Base-by-base conservation (phyloP, 306 rosid genomes). In the Rosa multiflora region DNA sequence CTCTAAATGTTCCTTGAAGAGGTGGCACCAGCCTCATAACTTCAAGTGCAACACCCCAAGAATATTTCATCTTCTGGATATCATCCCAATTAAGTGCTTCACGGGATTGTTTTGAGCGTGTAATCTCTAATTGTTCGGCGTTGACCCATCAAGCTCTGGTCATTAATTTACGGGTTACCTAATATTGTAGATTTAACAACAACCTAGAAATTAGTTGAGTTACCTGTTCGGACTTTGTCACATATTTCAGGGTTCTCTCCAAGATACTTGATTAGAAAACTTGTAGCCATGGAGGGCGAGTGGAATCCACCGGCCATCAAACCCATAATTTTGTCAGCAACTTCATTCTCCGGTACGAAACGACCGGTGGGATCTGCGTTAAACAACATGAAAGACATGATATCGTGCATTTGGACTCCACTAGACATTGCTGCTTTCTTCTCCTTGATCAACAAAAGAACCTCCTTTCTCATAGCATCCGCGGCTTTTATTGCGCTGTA, bases 11-110 rank as follows among this genome's bases (percentile, higher is more conserved):
- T 61, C 92, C 90, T 20, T 67, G 68, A 18, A 83, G 87, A 0
- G 90, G 82, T 18, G 92, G 90, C 2, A 77, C 75, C 18, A 85
- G 29, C 73, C 92, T 85, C 67, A 87, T 12, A 23, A 81, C 89
- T 79, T 89, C 90, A 48, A 84, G 84, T 56, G 77, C 86, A 55
- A 89, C 90, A 81, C 77, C 85, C 93, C 93, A 89, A 29, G 90
- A 79, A 79, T 81, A 72, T 59, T 87, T 89, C 92, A 89, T 89
- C 83, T 83, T 87, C 62, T 85, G 87, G 35, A 89, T 18, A 81
- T 89, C 90, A 73, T 85, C 85, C 92, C 90, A 87, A 32, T 83
- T 73, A 69, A 89, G 69, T 70, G 81, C 70, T 61, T 86, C 64
- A 15, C 87, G 85, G 52, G 37, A 76, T 63, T 85, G 82, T 77